Conservation (phyloP, 768 basidiomycete species). For the Lentinus tigrinus region DNA sequence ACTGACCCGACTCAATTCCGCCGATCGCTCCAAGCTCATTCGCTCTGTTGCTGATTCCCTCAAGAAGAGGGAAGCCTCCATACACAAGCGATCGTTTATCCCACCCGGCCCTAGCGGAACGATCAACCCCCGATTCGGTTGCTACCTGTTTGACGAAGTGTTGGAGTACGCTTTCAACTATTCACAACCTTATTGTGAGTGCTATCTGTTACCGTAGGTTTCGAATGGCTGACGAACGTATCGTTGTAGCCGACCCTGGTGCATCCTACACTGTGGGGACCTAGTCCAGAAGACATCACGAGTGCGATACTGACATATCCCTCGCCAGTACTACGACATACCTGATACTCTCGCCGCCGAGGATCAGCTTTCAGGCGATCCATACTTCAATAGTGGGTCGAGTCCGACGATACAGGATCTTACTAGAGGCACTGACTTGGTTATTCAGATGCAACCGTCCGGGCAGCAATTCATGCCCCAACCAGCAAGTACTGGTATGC, state of each 20-base stretch:
- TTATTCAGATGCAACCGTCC: slow-evolving; percentile 48
- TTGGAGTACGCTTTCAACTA: slow-evolving; percentile 71
- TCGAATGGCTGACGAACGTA: background rate
- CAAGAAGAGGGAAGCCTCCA: too few species aligned
- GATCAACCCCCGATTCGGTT: slow-evolving; percentile 39
- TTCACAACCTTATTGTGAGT: slow-evolving; percentile 56
- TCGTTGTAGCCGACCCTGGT: background rate
- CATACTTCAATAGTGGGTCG: slow-evolving; percentile 62
- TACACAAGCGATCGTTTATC: slow-evolving; percentile 43
- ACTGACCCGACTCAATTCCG: too few species aligned
- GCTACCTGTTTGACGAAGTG: slow-evolving; percentile 61
- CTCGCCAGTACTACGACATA: slow-evolving; percentile 26
- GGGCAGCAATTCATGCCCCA: slow-evolving; percentile 66
- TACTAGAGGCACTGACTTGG: background rate
- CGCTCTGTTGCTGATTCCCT: too few species aligned
- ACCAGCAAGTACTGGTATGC: slow-evolving; percentile 48
- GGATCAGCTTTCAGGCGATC: slow-evolving; percentile 44
- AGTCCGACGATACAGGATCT: background rate
- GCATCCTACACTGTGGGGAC: background rate
- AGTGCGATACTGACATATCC: background rate
- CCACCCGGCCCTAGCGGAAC: slow-evolving; percentile 50
- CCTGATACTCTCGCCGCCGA: slow-evolving; percentile 43
- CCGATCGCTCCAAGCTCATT: too few species aligned
- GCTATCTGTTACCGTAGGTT: too few species aligned
- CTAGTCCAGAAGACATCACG: background rate